Evolutionary conservation across 2,329 filamentous ascomycete species (phyloP).

Genomic region (Sordariomycetes sp.): DNA sequence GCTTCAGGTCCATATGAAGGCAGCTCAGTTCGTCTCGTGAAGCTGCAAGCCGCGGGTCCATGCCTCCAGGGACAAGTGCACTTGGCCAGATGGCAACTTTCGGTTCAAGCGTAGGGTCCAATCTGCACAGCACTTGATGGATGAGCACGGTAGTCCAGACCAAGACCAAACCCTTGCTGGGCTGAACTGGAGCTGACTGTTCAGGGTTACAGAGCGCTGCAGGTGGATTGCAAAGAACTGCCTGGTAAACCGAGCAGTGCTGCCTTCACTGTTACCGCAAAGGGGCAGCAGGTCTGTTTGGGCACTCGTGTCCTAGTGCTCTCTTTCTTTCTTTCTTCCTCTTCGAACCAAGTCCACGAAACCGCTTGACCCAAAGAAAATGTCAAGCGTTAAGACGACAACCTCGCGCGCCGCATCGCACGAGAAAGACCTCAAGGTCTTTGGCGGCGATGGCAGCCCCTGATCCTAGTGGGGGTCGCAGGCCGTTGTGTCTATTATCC

Average conservation of each 20-base stretch:
- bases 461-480: not conserved
- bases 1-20: conserved; percentile 61
- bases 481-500: not conserved
- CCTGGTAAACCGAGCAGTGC: not conserved
- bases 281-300: not conserved
- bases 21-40: conserved; percentile 55
- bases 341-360: not conserved
- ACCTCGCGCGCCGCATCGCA: conserved; percentile 35
- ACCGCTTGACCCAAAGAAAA: conserved; percentile 2
- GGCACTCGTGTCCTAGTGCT: not conserved
- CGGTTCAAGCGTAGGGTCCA: not conserved
- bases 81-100: not conserved
- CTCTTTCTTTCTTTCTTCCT: not conserved
- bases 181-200: not conserved
- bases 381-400: conserved; percentile 22
- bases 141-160: not conserved
- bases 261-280: not conserved
- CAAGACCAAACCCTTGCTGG: not conserved
- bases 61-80: conserved; percentile 26
- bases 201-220: not conserved
- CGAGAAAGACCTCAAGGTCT: conserved; percentile 17
- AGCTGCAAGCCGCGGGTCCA: conserved; percentile 53
- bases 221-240: not conserved
- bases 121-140: not conserved
- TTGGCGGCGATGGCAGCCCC: not conserved